Conservation (phyloP, 2,329 filamentous ascomycete species). For the Penicillium sclerotiorum region DNA sequence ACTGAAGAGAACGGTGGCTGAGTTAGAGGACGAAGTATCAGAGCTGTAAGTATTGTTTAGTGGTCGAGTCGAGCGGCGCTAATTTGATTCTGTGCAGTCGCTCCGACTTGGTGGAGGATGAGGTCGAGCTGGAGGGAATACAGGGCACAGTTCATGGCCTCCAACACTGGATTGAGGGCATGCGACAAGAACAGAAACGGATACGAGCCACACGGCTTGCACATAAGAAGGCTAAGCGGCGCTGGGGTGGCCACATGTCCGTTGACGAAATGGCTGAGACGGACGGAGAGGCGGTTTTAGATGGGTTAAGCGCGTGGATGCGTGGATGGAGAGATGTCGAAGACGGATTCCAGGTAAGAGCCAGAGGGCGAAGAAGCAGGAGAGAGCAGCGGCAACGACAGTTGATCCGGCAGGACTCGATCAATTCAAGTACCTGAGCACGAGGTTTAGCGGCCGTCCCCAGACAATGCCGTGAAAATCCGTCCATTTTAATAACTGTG, state of each 20-base stretch:
- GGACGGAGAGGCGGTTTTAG: constrained; percentile 35
- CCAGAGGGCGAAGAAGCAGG: constrained; percentile 64
- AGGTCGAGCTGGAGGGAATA: constrained; percentile 38
- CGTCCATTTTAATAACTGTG: too few species aligned
- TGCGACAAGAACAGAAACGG: constrained; percentile 28
- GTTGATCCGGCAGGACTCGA: not conserved
- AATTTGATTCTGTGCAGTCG: constrained; percentile 21
- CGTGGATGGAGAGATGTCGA: constrained; percentile 47
- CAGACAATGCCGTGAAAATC: not conserved
- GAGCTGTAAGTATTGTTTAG: constrained; percentile 53
- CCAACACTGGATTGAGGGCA: constrained; percentile 34
- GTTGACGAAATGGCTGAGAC: constrained; percentile 16
- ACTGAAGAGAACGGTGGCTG: constrained; percentile 61
- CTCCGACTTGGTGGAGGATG: constrained; percentile 35
- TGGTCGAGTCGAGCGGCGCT: not conserved
- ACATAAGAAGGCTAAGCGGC: constrained; percentile 19
- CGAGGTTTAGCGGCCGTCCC: not conserved
- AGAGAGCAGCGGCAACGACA: constrained; percentile 25
- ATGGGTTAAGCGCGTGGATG: constrained; percentile 47
- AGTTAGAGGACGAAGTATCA: constrained; percentile 61
- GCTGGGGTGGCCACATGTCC: constrained; percentile 20
- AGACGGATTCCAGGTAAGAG: constrained; percentile 45
- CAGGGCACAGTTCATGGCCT: constrained; percentile 40
- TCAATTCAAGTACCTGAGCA: not conserved
- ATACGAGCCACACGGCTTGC: constrained; percentile 3